Evolutionary conservation across 2,329 filamentous ascomycete species (phyloP), one percentile per base, ranked within the genome.

Genomic region (Colletotrichum zoysiae): DNA sequence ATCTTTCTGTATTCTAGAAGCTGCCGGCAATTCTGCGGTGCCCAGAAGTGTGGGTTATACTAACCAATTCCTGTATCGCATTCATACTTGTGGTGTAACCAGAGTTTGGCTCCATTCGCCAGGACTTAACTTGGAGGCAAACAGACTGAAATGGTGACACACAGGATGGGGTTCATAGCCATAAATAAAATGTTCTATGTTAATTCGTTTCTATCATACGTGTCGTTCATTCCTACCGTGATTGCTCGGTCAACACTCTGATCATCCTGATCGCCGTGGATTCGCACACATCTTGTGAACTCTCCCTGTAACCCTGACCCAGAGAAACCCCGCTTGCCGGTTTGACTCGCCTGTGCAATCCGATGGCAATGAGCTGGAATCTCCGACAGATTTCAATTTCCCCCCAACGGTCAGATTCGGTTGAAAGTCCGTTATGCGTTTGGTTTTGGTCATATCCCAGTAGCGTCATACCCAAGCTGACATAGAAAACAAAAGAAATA

Each of bases 401-500:
- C 38, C 26, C 30, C 14, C 38, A 12, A 48, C 40, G 48, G 23
- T 53, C 35, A 23, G 20, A 55, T 23, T 61, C 26, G 33, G 33
- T 30, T 35, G 23, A 35, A 46, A n/a, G 26, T 20, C 48, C 18
- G 23, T 30, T 18, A 26, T 60, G 44, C 42, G 11, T 38, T 38
- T 4, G 30, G 6, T 51, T 38, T 38, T 4, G 30, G 6, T 51
- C 33, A 44, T 23, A n/a, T 55, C 46, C 55, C 64, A 55, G 55
- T 23, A 35, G 38, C 56, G n/a, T 40, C 40, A 11, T 46, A 33
- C 44, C 40, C 46, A 20, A 42, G 46, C 53, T 42, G 46, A 59
- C 33, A 48, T 11, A 60, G 53, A 35, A 53, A 46, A 59, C 20
- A 64, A 53, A 30, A 58, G 4, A 71, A 56, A 20, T 69, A 64